phyloP scores from a whole-genome alignment of 108 stramenopile genomes.

The Aurantiochytrium sp. region DNA sequence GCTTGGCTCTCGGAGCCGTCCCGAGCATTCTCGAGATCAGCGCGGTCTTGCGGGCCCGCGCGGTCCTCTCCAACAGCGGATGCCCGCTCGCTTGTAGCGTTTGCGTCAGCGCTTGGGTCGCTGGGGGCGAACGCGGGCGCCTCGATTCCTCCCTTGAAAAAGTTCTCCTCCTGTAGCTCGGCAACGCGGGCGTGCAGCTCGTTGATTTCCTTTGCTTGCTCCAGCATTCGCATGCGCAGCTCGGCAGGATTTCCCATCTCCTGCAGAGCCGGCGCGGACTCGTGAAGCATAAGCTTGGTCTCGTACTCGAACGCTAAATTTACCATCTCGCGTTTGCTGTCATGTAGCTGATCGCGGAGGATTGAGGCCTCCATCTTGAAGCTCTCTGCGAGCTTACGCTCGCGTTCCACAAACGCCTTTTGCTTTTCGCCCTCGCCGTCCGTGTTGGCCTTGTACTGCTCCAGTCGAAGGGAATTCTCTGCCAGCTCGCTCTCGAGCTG shows the following conservation, averaged over 20 bases:
- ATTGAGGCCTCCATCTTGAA: not conserved
- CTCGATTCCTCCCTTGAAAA: not conserved
- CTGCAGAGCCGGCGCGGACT: not conserved
- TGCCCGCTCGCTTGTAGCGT: not conserved
- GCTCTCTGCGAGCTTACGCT: not conserved
- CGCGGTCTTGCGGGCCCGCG: too few relatives aligned
- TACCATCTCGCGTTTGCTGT: conserved; percentile 22
- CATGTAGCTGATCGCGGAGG: conserved; percentile 3
- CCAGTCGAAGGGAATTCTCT: not conserved
- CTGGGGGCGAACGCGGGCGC: too few relatives aligned
- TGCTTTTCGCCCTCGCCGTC: conserved; percentile 19
- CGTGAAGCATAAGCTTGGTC: not conserved
- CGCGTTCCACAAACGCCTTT: not conserved
- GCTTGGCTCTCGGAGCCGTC: too few relatives aligned
- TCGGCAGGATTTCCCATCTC: conserved; percentile 9
- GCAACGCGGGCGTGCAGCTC: not conserved
- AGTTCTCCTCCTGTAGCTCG: not conserved
- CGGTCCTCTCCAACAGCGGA: too few relatives aligned
- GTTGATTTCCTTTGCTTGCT: conserved; percentile 14
- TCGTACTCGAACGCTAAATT: conserved; percentile 10
- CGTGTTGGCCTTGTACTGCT: not conserved
- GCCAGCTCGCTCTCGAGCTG: not conserved
- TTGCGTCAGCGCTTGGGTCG: too few relatives aligned
- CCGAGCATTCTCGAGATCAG: too few relatives aligned
- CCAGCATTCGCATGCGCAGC: not conserved